Percentiles rank a stretch among this genome's conserved stretches.
Conservation (phyloP, 352 stramenopile genomes). For the Pythium brachiatum region DNA sequence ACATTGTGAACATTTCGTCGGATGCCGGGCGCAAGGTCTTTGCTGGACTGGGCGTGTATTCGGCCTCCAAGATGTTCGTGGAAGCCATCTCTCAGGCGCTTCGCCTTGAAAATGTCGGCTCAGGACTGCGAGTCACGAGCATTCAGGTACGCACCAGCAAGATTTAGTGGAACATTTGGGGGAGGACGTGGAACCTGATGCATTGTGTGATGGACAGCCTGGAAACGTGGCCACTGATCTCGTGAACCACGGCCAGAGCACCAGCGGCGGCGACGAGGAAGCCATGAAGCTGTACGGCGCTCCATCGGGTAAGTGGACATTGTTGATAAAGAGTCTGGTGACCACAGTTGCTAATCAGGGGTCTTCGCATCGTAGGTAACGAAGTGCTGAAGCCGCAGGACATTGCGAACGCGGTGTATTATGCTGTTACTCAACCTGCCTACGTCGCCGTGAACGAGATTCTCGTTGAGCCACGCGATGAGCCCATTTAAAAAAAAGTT, state of each 20-base stretch:
- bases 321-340: conserved; percentile 11
- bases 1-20: conserved; percentile 89
- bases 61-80: conserved; percentile 91
- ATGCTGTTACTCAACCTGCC: conserved; percentile 79
- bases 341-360: background rate
- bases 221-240: conserved; percentile 91
- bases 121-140: conserved; percentile 83
- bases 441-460: conserved; percentile 91
- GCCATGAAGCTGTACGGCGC: conserved; percentile 72
- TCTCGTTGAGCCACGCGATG: conserved; percentile 88
- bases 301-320: conserved; percentile 35
- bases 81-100: conserved; percentile 80
- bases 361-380: conserved; percentile 33
- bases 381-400: conserved; percentile 82
- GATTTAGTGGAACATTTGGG: no score
- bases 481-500: conserved; percentile 49
- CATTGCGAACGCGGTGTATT: conserved; percentile 84
- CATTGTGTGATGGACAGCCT: conserved; percentile 40
- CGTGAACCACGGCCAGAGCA: conserved; percentile 75
- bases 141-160: conserved; percentile 60
- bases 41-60: conserved; percentile 84
- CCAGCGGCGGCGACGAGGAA: conserved; percentile 69
- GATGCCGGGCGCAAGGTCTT: conserved; percentile 83
- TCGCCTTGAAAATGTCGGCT: conserved; percentile 83
- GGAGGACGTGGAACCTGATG: background rate